These are phyloP conservation scores for Saturnispora hagleri DNA, from an alignment of 805 yeast species.

Conservation along the genomic window DNA sequence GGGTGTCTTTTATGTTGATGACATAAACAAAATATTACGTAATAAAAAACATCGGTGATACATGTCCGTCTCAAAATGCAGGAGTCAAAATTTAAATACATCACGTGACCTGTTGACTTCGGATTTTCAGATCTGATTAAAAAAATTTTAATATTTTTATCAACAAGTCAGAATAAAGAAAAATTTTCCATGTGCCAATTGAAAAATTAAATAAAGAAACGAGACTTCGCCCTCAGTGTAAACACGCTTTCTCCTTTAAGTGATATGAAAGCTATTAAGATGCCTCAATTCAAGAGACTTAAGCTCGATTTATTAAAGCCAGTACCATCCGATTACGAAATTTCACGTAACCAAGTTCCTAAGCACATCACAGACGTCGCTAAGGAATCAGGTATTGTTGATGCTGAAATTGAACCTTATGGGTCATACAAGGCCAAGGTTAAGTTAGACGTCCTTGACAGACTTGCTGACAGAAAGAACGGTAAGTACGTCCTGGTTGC, in stretches of 20 bases:
- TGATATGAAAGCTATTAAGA: constrained; percentile 10
- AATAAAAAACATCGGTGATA: not conserved
- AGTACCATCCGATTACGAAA: constrained; percentile 86
- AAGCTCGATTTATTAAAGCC: constrained; percentile 39
- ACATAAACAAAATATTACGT: not conserved
- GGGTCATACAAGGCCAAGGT: constrained; percentile 91
- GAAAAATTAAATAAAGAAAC: not conserved
- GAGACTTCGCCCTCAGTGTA: not conserved
- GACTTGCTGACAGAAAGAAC: constrained; percentile 52
- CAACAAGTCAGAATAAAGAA: not conserved
- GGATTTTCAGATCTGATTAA: not conserved
- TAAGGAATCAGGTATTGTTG: constrained; percentile 68
- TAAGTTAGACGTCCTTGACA: constrained; percentile 55
- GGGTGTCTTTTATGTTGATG: too few species aligned
- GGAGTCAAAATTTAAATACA: not conserved
- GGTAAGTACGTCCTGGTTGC: constrained; percentile 90
- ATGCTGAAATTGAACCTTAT: constrained; percentile 73
- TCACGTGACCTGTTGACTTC: not conserved
- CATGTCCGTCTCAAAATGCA: not conserved
- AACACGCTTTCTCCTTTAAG: not conserved
- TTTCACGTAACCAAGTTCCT: constrained; percentile 83
- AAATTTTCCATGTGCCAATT: not conserved
- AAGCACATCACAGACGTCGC: constrained; percentile 73
- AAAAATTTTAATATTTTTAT: not conserved
- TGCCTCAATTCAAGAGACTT: constrained; percentile 31